Evolutionary conservation across 169 alveolate genomes (phyloP), one percentile per base, ranked within the genome.

Genomic region (Toxoplasma gondii): DNA sequence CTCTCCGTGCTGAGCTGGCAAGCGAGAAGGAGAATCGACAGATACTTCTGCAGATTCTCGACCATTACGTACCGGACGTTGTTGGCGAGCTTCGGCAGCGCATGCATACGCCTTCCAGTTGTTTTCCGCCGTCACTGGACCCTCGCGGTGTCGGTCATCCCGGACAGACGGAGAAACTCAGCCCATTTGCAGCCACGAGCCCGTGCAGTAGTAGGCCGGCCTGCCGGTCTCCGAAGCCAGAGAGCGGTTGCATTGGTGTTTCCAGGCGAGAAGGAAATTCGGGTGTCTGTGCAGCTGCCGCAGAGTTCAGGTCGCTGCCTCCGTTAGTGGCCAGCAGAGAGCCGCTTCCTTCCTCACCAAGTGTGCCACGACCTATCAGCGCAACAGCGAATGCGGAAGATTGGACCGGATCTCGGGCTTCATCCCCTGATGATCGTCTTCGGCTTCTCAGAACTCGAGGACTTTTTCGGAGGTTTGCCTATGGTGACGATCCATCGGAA

Each of bases 31-130:
- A 38, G 39, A 43, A 22, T 17, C 90, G 90, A 2, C 90, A 82
- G 67, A 49, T 41, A 1, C 64, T 82, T 22, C 64, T 82, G 53
- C 90, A 82, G 90, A 38, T 82, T 27, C 90, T 82, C 29, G 67
- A 82, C 38, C 34, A 41, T 19, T 43, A 82, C 19, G 64, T 31
- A 19, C 90, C 90, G 54, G 67, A 82, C n/a, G 90, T 82, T 49
- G 64, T 82, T 17, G 38, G 0, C 54, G 67, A 82, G 90, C 90
- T 82, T 82, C 90, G 90, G 17, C 54, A 82, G 67, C 90, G 90
- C 90, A 82, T 82, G 90, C 90, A 82, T 34, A 36, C n/a, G 17
- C 41, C 90, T 82, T 36, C 90, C 31, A 82, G 53, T 67, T 12
- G 36, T 39, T 82, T 27, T 44, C 45, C 27, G 12, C 54, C 10